A percentile compares a stretch with the other conserved stretches of the same genome.
These are phyloP conservation scores for Naegleria lovaniensis DNA, from an alignment of 208 protist species.

Conservation along the genomic window DNA sequence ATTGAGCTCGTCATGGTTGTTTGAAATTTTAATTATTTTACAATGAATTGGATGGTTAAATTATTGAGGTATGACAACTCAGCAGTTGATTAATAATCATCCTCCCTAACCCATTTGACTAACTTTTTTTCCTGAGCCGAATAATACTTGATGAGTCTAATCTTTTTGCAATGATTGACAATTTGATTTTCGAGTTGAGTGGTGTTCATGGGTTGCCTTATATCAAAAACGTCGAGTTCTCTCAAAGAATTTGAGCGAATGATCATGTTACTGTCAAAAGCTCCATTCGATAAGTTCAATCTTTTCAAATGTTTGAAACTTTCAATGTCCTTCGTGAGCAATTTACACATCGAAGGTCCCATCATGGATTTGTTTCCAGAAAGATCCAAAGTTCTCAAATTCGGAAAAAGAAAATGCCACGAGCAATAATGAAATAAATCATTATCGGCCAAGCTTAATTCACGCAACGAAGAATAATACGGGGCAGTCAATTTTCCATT, in stretches of 20 bases:
- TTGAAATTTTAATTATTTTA: too few relatives aligned
- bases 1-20: too few relatives aligned
- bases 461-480: neutral
- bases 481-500: neutral
- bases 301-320: neutral
- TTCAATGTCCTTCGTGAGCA: neutral
- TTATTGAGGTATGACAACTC: too few relatives aligned
- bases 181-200: neutral
- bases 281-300: neutral
- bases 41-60: too few relatives aligned
- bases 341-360: neutral
- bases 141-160: neutral
- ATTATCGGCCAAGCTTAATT: neutral
- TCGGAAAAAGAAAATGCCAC: neutral
- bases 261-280: neutral
- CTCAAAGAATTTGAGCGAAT: neutral
- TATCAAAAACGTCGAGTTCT: neutral
- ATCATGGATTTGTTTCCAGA: neutral
- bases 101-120: neutral
- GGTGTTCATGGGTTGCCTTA: neutral
- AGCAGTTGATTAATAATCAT: neutral
- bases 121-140: neutral
- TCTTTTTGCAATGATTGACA: neutral
- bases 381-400: neutral
- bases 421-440: neutral